Conservation (phyloP, 768 basidiomycete species). For the Mycena alexandri region DNA sequence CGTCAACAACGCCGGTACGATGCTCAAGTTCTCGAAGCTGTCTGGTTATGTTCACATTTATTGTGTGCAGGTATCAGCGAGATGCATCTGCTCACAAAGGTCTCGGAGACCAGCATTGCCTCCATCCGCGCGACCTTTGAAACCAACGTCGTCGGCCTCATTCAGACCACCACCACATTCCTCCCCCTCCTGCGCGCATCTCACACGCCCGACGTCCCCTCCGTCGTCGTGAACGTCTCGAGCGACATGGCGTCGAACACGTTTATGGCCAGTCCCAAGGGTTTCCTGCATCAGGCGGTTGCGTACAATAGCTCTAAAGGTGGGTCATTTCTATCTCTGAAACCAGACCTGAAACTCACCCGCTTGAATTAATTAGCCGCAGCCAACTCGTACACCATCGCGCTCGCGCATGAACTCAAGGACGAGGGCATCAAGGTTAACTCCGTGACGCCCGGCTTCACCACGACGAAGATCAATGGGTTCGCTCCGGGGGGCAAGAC, state of each 20-base stretch:
- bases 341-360: too few species aligned
- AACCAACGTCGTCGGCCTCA: conserved; percentile 58
- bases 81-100: conserved; percentile 49
- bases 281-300: conserved; percentile 3
- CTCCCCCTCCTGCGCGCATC: conserved; percentile 55
- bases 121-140: conserved; percentile 53
- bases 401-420: conserved; percentile 25
- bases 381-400: conserved; percentile 28
- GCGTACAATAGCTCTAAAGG: conserved; percentile 30
- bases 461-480: conserved; percentile 24
- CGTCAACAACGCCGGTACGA: conserved; percentile 59
- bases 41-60: conserved; percentile 6
- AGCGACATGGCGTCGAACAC: conserved; percentile 39
- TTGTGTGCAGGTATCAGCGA: not conserved
- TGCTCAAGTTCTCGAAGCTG: conserved; percentile 2
- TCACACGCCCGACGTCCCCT: conserved; percentile 33
- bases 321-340: too few species aligned
- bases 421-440: conserved; percentile 25
- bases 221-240: conserved; percentile 56
- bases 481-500: conserved; percentile 19
- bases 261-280: not conserved
- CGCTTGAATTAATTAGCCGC: conserved; percentile 8
- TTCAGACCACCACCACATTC: conserved; percentile 56
- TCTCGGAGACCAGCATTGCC: conserved; percentile 50
- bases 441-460: conserved; percentile 29